These are phyloP conservation scores for Moesziomyces aphidis DNA, from an alignment of 1,284 basidiomycete genomes.

Conservation along the genomic window DNA sequence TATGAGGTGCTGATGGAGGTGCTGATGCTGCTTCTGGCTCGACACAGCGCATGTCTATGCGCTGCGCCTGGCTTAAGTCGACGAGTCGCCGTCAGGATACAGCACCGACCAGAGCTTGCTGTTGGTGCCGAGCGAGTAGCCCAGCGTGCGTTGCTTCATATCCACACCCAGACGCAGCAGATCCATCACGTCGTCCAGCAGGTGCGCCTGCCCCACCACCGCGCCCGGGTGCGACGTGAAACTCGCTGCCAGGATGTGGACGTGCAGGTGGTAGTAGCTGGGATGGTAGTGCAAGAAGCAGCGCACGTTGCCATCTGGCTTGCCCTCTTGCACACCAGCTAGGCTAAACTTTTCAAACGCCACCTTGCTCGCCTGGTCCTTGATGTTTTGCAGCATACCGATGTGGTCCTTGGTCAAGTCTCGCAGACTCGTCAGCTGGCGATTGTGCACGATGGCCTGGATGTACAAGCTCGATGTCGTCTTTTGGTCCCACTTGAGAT, in stretches of 20 bases:
- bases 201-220: conserved; percentile 87
- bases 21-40: neutral
- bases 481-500: conserved; percentile 77
- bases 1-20: neutral
- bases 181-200: conserved; percentile 88
- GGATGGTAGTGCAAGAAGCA: conserved; percentile 96
- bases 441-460: conserved; percentile 65
- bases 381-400: conserved; percentile 77
- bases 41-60: too few species aligned
- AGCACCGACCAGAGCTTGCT: conserved; percentile 49
- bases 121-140: conserved; percentile 75
- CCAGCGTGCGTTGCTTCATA: conserved; percentile 79
- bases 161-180: conserved; percentile 74
- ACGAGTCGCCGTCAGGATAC: conserved; percentile 2
- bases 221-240: conserved; percentile 58
- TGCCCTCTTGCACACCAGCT: conserved; percentile 69
- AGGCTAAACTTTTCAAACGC: conserved; percentile 77
- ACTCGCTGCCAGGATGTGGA: conserved; percentile 82
- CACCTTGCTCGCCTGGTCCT: conserved; percentile 72
- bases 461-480: conserved; percentile 72
- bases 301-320: conserved; percentile 71
- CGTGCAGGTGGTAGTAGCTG: conserved; percentile 92
- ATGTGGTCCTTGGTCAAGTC: conserved; percentile 76
- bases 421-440: conserved; percentile 65
- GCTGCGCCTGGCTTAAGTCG: too few species aligned